phyloP scores from a whole-genome alignment of 805 yeast species.

The Teunomyces cretensis region DNA sequence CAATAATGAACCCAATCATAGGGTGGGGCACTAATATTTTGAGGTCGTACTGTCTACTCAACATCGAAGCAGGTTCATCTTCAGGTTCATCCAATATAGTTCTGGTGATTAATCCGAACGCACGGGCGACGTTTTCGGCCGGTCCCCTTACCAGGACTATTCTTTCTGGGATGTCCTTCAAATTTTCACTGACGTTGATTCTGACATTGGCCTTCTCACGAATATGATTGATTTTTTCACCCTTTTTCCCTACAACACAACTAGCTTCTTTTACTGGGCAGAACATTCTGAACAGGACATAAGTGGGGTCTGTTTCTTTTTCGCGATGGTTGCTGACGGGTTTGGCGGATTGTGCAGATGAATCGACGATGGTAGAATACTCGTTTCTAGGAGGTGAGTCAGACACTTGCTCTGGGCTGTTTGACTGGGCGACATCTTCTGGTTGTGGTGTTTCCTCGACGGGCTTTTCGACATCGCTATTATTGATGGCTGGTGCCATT shows the following conservation, averaged over 20 bases:
- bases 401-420: not conserved
- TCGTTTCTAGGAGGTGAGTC: not conserved
- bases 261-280: conserved; percentile 77
- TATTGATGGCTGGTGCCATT: conserved; percentile 39
- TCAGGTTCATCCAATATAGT: conserved; percentile 66
- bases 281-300: conserved; percentile 69
- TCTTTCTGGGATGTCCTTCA: conserved; percentile 70
- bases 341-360: conserved; percentile 16
- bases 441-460: not conserved
- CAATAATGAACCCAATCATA: conserved; percentile 77
- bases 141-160: conserved; percentile 73
- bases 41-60: conserved; percentile 55
- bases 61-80: conserved; percentile 56
- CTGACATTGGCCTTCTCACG: conserved; percentile 63
- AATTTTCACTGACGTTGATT: conserved; percentile 70
- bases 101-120: conserved; percentile 72
- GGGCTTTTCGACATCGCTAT: not conserved
- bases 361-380: not conserved
- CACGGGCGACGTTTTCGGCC: conserved; percentile 76
- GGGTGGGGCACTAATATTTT: conserved; percentile 73
- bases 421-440: not conserved
- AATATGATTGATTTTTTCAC: conserved; percentile 67
- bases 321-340: conserved; percentile 43
- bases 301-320: conserved; percentile 54
- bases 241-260: conserved; percentile 73